Evolutionary conservation across 176 grass and related monocot genomes (phyloP), one percentile per base, ranked within the genome.

Genomic region (Otatea glauca): DNA sequence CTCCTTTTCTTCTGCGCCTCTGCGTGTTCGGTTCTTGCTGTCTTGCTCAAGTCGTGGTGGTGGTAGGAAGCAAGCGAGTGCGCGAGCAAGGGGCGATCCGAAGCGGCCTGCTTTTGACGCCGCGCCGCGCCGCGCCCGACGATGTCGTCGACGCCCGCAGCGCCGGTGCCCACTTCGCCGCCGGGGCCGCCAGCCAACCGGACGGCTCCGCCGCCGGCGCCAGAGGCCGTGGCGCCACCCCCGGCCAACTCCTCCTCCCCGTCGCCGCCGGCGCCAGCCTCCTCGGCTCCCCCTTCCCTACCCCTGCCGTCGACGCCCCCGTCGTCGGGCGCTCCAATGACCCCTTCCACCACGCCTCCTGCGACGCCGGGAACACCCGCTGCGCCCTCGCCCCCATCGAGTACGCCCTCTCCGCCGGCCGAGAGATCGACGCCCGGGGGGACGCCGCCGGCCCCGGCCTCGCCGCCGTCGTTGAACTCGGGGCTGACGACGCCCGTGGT

Each of bases 71-170:
- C 70, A 51, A 50, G 44, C 15, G 39, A 34, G 43, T 7, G 4
- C 24, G 17, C 25, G 43, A 56, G 65, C 13, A 48, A 27, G 6
- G 5, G 27, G 43, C 2, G 2, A 7, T 27, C n/a, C 7, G 7
- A 70, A 37, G 35, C 50, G 66, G 65, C 65, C 27, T 58, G n/a
- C 56, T 29, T 65, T 25, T 20, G 42, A 78, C 17, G 70, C 45
- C 70, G 44, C 44, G n/a, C 45, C 70, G 44, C 44, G n/a, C 62
- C n/a, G 53, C 50, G 6, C 39, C 25, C 6, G 16, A 63, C 47
- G 45, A 93, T 90, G 73, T 80, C 91, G 66, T 60, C 82, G 83
- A 25, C 92, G 21, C 79, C 92, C 15, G 68, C 72, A 4, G 34
- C 86, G 24, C 69, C 84, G 55, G 25, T 56, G 41, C 23, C 70